These are phyloP conservation scores for Microstroma glucosiphilum DNA, from an alignment of 1,284 basidiomycete species.

Conservation along the genomic window DNA sequence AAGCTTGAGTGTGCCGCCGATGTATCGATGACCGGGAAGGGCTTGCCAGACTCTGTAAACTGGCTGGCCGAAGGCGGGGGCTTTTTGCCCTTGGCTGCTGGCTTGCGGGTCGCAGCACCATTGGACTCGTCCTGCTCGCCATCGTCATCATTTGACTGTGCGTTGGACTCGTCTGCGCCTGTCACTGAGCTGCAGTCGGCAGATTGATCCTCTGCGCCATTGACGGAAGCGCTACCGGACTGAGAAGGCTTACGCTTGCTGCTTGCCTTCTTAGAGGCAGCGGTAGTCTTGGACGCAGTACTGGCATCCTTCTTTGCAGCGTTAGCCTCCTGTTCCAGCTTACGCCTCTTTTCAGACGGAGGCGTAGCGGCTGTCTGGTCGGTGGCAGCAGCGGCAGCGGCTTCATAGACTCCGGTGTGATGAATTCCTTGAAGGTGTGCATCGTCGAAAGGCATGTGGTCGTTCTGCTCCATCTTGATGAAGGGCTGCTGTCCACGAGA, in stretches of 20 bases:
- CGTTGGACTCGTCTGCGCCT: background rate
- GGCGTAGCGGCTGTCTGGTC: background rate
- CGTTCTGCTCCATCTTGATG: slow-evolving; percentile 6
- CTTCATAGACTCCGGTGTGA: too few relatives aligned
- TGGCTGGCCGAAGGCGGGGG: slow-evolving; percentile 45
- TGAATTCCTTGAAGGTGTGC: background rate
- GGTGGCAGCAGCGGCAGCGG: background rate
- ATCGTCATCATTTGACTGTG: background rate
- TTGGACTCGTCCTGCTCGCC: background rate
- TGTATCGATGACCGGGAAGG: slow-evolving; percentile 50
- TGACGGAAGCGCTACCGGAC: background rate
- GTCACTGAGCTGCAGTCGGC: background rate
- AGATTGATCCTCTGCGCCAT: background rate
- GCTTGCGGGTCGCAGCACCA: slow-evolving; percentile 4
- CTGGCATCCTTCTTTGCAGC: background rate
- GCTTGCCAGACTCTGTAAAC: slow-evolving; percentile 44
- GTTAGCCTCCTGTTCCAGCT: background rate
- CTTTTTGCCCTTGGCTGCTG: slow-evolving; percentile 15
- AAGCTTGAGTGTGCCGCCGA: slow-evolving; percentile 48
- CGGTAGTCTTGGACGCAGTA: background rate
- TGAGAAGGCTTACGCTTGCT: background rate
- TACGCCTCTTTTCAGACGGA: slow-evolving; percentile 5
- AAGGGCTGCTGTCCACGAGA: background rate
- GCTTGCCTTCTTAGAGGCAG: background rate
- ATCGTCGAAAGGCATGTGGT: background rate